Base-by-base conservation (phyloP, 1,284 basidiomycete species). In the Malassezia pachydermatis region DNA sequence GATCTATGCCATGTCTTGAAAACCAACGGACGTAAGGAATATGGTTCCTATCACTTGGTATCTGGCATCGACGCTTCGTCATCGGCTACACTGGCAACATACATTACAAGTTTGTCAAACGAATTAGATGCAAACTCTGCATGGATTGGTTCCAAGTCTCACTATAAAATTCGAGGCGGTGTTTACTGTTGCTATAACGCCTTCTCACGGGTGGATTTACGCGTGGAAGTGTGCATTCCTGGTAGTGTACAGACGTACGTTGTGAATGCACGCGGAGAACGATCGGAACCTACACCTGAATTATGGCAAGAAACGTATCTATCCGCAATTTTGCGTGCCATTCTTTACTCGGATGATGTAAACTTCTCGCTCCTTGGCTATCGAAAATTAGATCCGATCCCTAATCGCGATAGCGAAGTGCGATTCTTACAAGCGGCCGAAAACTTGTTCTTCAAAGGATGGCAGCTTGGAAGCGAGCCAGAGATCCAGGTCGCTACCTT, bases 171-270 rank as follows among this genome's bases (percentile, higher is more conserved):
- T 30, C 80, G 84, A 57, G 86, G 84, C 63, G 94, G 94, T 5
- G 89, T 84, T 41, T 99, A 88, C 72, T 99, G 92, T 54, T 94
- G 89, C 74, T 99, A 95, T 76, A 94, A 99, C 72, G 94, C 94
- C 13, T 98, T 99, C 72, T 92, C 89, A 33, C 78, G 94, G 17
- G 86, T 98, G 30, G 94, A 99, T 66, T 83, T 98, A 20, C 81
- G 92, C 34, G 90, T 99, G 6, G 92, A 98, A 59, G 94, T 96
- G 50, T 92, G 92, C 73, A 98, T 98, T 43, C 94, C 94, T 0
- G 92, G 92, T 34, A 90, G 90, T 20, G 94, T 99, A 2, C 82
- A 85, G 62, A 86, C 92, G 7, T 96, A 95, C 72, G 83, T 88
- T 23, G 83, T 98, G 20, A 94, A 98, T 73, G 73, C 94, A 45